Conservation (phyloP, 306 rosid genomes). For the Quercus variabilis region DNA sequence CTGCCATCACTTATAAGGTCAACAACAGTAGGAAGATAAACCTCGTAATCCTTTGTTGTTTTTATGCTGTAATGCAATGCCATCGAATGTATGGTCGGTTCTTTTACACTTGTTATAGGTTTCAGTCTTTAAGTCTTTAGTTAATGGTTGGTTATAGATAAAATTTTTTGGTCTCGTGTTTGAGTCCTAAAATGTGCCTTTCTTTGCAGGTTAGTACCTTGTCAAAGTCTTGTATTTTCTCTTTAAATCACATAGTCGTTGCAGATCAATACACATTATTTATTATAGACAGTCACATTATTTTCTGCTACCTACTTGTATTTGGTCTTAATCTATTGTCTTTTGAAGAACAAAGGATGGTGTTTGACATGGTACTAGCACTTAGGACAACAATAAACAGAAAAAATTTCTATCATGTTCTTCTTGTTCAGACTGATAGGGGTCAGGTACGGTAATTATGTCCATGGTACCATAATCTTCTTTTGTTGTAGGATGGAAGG, state of each 20-base stretch:
- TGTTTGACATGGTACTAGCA: background rate
- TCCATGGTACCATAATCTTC: background rate
- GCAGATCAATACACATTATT: background rate
- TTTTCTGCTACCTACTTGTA: background rate
- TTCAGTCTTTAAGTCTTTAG: background rate
- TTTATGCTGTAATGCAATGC: background rate
- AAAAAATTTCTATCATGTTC: background rate
- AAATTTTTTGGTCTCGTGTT: background rate
- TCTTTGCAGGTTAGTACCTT: background rate
- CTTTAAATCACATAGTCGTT: background rate
- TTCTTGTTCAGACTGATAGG: background rate
- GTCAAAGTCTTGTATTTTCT: background rate
- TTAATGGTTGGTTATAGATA: background rate
- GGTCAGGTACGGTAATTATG: constrained; percentile 20
- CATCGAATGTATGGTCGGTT: background rate
- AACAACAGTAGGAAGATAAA: background rate
- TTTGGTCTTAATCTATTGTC: background rate
- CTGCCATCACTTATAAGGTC: background rate
- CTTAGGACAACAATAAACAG: background rate
- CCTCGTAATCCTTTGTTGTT: background rate
- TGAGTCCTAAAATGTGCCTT: background rate
- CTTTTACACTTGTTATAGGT: background rate
- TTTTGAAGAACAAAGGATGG: background rate
- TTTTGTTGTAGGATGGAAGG: constrained; percentile 77
- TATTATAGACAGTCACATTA: background rate